A percentile compares a stretch with the other conserved stretches of the same genome.
These are phyloP conservation scores for Didymella keratinophila DNA, from an alignment of 2,329 filamentous ascomycete species.

Conservation along the genomic window DNA sequence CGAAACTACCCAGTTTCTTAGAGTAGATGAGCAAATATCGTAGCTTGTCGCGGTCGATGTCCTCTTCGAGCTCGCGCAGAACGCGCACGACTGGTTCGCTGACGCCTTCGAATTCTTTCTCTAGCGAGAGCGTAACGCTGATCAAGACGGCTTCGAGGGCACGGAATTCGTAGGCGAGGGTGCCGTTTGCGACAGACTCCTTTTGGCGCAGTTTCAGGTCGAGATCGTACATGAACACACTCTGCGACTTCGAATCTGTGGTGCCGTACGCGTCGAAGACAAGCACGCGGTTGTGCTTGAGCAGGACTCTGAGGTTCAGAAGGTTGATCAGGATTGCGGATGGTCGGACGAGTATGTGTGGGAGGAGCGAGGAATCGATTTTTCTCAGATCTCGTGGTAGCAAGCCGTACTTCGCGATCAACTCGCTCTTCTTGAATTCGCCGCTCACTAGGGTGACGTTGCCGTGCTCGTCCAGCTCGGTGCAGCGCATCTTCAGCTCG, in stretches of 20 bases:
- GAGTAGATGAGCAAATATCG: constrained; percentile 90
- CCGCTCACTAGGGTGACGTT: constrained; percentile 92
- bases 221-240: constrained; percentile 96
- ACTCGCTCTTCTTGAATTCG: constrained; percentile 96
- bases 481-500: constrained; percentile 87
- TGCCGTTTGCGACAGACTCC: constrained; percentile 57
- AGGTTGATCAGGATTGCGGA: constrained; percentile 94
- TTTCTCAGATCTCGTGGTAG: constrained; percentile 95
- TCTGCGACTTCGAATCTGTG: constrained; percentile 93
- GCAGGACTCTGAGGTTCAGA: constrained; percentile 92
- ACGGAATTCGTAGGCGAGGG: constrained; percentile 92
- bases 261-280: constrained; percentile 97
- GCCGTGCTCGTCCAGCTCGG: constrained; percentile 91
- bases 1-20: constrained; percentile 95
- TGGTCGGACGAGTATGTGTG: constrained; percentile 92
- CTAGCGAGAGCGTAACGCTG: constrained; percentile 88
- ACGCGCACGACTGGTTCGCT: constrained; percentile 91
- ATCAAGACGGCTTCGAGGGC: constrained; percentile 95
- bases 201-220: constrained; percentile 92
- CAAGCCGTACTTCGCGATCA: constrained; percentile 93
- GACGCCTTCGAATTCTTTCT: constrained; percentile 93
- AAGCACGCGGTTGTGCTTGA: constrained; percentile 92
- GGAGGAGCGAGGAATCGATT: constrained; percentile 94
- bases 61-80: constrained; percentile 89
- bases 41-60: constrained; percentile 94